A percentile compares a stretch with the other conserved stretches of the same genome.
phyloP scores from a whole-genome alignment of 495 filamentous ascomycete species.

The Penicillium paradoxum region DNA sequence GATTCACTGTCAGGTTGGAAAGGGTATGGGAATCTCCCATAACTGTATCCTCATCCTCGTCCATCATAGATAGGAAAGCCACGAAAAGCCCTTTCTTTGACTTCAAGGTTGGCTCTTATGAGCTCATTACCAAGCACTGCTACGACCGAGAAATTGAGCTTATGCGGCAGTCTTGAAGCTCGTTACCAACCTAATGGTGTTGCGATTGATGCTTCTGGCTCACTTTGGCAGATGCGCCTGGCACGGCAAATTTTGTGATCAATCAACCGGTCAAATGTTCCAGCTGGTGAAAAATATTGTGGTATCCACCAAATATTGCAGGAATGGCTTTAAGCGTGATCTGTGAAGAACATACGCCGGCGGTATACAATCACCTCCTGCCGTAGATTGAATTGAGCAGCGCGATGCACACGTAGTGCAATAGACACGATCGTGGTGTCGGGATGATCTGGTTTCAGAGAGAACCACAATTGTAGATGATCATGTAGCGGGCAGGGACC shows the following conservation, averaged over 20 bases:
- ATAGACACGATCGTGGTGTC: background rate
- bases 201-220: background rate
- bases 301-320: background rate
- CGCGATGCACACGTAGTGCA: background rate
- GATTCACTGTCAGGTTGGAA: conserved; percentile 16
- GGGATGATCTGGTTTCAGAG: background rate
- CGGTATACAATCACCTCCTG: conserved; percentile 4
- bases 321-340: background rate
- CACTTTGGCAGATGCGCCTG: background rate
- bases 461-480: background rate
- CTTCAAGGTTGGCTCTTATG: conserved; percentile 8
- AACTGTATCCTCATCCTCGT: conserved; percentile 37
- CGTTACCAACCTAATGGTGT: background rate
- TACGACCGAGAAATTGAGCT: background rate
- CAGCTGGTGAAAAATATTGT: background rate
- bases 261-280: background rate
- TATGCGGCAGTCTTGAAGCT: background rate
- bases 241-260: background rate
- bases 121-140: conserved; percentile 17
- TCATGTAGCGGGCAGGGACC: background rate
- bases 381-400: background rate
- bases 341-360: background rate
- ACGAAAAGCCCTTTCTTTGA: conserved; percentile 1
- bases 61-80: conserved; percentile 19
- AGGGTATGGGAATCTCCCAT: conserved; percentile 32